Base-by-base conservation (phyloP, 495 filamentous ascomycete species). In the Cryomyces antarcticus region DNA sequence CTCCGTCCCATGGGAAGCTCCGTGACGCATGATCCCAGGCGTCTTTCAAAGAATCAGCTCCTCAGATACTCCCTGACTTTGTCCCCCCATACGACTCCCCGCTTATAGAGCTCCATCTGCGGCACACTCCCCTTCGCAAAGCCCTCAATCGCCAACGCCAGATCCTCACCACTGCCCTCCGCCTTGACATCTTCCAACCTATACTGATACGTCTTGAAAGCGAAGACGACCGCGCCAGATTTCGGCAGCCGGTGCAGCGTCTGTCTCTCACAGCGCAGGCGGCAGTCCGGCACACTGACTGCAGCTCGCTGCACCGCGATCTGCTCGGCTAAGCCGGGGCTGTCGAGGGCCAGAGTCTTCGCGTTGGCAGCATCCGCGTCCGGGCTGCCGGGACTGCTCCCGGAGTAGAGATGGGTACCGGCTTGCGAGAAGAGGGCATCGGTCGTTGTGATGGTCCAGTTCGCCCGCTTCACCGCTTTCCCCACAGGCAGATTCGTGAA, bases 191-290 rank as follows among this genome's bases (percentile, higher is more conserved):
- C 64, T 11, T 51, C 49, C 1, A 93, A 49, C 4, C 75, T 68
- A 53, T 84, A 86, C 33, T 76, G 54, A 58, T 86, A 89, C 7
- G 80, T 89, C 59, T 88, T 82, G 57, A 89, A 78, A 30, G 65
- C 71, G 56, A 92, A 88, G 1, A 88, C 62, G 6, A 88, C 49
- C 1, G 80, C 81, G 28, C 64, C 61, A 0, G 72, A 77, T 43
- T 59, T 50, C 0, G 81, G 79, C 28, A 89, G 57, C 5, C 85
- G 71, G 59, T 80, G 80, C 38, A 92, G 56, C 0, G 77, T 80
- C 57, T 92, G 85, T 9, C 80, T 61, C 57, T 93, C 85, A 44
- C 74, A 77, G 0, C 85, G 66, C 17, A 88, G 55, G 41, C 62
- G 47, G 0, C 70, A 69, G 60, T 80, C 48, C 12, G 71, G 63